Percentiles rank a stretch among this genome's conserved stretches.
These are phyloP conservation scores for Ogataea allantospora DNA, from an alignment of 805 yeast genomes.

Conservation along the genomic window DNA sequence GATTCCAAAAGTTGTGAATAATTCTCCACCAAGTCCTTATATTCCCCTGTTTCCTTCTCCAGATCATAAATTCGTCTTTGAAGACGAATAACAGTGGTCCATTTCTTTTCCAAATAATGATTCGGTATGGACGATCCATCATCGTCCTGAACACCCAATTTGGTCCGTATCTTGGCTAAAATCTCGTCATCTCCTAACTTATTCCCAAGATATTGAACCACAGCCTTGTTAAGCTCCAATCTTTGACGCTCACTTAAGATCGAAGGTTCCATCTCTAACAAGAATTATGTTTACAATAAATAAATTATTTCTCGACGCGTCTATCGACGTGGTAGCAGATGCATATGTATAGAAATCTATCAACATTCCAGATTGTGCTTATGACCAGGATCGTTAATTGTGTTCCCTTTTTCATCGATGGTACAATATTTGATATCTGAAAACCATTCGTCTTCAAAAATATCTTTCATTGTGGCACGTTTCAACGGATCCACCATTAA, in stretches of 20 bases:
- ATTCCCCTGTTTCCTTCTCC: slow-evolving; percentile 54
- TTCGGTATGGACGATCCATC: slow-evolving; percentile 24
- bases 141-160: slow-evolving; percentile 2
- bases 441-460: slow-evolving; percentile 72
- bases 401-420: slow-evolving; percentile 37
- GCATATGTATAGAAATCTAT: slow-evolving; percentile 11
- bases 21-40: slow-evolving; percentile 44
- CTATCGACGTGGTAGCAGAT: slow-evolving; percentile 10
- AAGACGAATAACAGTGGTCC: slow-evolving; percentile 81
- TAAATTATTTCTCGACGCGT: slow-evolving; percentile 5
- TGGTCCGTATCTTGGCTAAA: slow-evolving; percentile 9
- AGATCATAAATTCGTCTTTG: slow-evolving; percentile 72
- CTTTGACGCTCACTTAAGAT: slow-evolving; percentile 35
- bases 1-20: slow-evolving; percentile 18
- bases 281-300: slow-evolving; percentile 6
- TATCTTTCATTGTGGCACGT: slow-evolving; percentile 67
- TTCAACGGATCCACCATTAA: slow-evolving; percentile 56
- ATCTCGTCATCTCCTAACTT: slow-evolving; percentile 5
- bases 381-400: slow-evolving; percentile 47
- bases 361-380: slow-evolving; percentile 43
- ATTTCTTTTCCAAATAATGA: slow-evolving; percentile 63
- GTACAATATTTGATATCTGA: slow-evolving; percentile 62
- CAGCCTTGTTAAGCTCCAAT: slow-evolving; percentile 36
- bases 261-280: slow-evolving; percentile 12
- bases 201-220: slow-evolving; percentile 34